A percentile compares a stretch with the other conserved stretches of the same genome.
Evolutionary conservation across 495 filamentous ascomycete species (phyloP).

Genomic region (Trichoderma asperelloides): DNA sequence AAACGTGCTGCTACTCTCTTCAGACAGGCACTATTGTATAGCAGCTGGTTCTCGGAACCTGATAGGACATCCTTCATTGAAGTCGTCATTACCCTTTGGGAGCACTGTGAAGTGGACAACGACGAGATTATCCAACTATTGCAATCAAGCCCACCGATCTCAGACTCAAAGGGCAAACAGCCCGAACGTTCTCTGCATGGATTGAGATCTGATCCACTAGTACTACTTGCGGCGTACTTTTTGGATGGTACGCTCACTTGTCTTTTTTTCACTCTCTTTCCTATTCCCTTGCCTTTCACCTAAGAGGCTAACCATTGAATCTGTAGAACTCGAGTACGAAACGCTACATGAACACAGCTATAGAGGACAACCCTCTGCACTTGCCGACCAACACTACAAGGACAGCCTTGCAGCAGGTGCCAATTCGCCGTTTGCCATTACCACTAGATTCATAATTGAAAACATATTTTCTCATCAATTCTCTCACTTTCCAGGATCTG

Average conservation of each 20-base stretch:
- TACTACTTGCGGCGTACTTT: conserved; percentile 32
- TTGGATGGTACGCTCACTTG: conserved; percentile 32
- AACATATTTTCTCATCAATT: conserved; percentile 20
- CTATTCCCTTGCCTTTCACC: neutral
- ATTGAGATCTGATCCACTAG: conserved; percentile 17
- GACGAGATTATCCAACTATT: neutral
- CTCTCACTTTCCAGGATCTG: conserved; percentile 17
- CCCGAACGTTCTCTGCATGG: conserved; percentile 13
- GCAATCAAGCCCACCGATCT: neutral
- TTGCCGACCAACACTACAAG: conserved; percentile 26
- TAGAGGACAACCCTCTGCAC: conserved; percentile 21
- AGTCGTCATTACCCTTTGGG: conserved; percentile 30
- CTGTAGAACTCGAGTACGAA: conserved; percentile 34
- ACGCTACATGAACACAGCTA: conserved; percentile 22
- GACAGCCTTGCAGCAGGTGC: conserved; percentile 15
- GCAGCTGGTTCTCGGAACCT: conserved; percentile 19
- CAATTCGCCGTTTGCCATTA: conserved; percentile 20
- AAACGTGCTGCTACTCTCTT: conserved; percentile 24
- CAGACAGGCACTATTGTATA: conserved; percentile 31
- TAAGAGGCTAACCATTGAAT: neutral
- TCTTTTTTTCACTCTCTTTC: neutral
- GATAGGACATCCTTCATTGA: conserved; percentile 24
- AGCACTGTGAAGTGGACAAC: conserved; percentile 21
- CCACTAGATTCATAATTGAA: conserved; percentile 23
- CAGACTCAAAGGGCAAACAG: conserved; percentile 31